Evolutionary conservation across 768 basidiomycete species (phyloP), one percentile per base, ranked within the genome.

Genomic region (Neoboletus subvelutipes): DNA sequence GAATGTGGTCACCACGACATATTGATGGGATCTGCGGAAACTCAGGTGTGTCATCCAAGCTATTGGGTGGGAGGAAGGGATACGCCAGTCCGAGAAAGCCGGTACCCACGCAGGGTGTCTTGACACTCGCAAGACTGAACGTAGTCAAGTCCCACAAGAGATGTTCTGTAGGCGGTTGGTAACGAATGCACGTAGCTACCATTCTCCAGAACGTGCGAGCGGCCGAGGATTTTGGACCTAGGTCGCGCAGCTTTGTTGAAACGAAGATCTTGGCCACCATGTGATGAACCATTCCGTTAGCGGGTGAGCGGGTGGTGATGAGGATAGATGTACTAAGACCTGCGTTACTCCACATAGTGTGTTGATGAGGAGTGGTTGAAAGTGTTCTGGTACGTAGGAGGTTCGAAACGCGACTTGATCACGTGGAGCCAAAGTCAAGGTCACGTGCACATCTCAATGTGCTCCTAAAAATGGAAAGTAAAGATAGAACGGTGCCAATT

Each of bases 231-330:
- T 62, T 68, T 48, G 68, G 65, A 26, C 67, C 65, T 31, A 68
- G 54, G 17, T 70, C 60, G 54, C 60, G 67, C 24, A 70, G 50
- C 48, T 57, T 70, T 43, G 60, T 70, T 2, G 68, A 58, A 33
- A 68, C 59, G 22, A 68, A 70, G 42, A 53, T 68, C 24, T 50
- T 63, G 28, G 66, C 68, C 17, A 70, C 59, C n/a, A 59, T 55
- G 39, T 68, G 68, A 24, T 67, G 66, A 31, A 68, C 49, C 68
- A 70, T 68, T 39, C 67, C 67, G 26, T 70, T 68, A 15, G 68
- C 68, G 4, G 68, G 66, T 2, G 66, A 56, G 34, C n/a, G 9
- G 6, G 59, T 52, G 11, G 66, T 65, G 20, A 65, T 65, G 50
- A 70, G 66, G 40, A 70, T 39, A 5, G 58, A 63, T 41, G 68